Conservation (phyloP, 1,139 yeast genomes). For the Candida neerlandica region DNA sequence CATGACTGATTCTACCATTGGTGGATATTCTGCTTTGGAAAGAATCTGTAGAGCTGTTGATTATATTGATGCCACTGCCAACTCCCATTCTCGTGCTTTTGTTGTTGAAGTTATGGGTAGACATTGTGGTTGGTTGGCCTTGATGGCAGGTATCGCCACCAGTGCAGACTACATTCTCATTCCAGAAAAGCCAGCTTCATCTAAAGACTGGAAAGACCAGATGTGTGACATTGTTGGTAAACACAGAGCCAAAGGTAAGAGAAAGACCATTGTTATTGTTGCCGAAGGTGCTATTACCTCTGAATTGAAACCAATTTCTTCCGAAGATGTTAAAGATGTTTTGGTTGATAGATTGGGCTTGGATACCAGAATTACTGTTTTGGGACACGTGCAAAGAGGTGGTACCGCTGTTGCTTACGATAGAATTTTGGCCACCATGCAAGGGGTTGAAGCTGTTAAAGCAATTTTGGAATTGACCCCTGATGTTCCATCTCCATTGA, state of each 20-base stretch:
- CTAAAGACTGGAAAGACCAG: constrained; percentile 65
- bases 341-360: constrained; percentile 66
- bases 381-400: constrained; percentile 87
- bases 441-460: constrained; percentile 82
- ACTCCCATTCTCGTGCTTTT: constrained; percentile 80
- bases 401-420: constrained; percentile 85
- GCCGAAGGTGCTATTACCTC: constrained; percentile 82
- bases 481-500: constrained; percentile 74
- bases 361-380: constrained; percentile 76
- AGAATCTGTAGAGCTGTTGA: constrained; percentile 79
- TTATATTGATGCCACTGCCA: constrained; percentile 82
- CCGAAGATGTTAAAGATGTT: constrained; percentile 68
- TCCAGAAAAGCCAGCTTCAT: constrained; percentile 73
- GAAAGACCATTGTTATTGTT: constrained; percentile 79
- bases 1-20: constrained; percentile 79
- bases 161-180: constrained; percentile 81
- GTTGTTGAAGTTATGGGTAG: constrained; percentile 91
- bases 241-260: constrained; percentile 70
- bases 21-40: constrained; percentile 77
- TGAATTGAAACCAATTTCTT: constrained; percentile 64
- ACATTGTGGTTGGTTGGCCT: constrained; percentile 86
- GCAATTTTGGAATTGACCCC: constrained; percentile 74
- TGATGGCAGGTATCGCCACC: constrained; percentile 82
- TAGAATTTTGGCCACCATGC: constrained; percentile 72
- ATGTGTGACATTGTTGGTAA: constrained; percentile 64